These are phyloP conservation scores for Globisporangium echinulatum DNA, from an alignment of 352 stramenopile genomes.

Conservation along the genomic window DNA sequence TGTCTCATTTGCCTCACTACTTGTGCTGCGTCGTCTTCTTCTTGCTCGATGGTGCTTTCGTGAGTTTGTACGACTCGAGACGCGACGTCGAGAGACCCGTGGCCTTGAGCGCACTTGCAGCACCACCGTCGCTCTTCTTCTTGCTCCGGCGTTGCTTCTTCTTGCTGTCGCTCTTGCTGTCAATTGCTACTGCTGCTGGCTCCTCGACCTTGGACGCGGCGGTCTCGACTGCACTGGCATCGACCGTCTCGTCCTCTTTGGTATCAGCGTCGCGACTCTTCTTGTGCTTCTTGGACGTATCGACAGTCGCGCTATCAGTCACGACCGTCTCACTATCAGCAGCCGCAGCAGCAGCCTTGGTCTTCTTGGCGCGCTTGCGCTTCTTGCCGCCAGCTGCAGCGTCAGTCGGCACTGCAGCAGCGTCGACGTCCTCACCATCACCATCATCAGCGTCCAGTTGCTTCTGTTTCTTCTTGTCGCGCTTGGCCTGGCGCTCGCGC, in stretches of 20 bases:
- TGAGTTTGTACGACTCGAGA: slow-evolving; percentile 78
- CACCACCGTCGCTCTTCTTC: slow-evolving; percentile 31
- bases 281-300: too few species aligned
- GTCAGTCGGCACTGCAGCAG: slow-evolving; percentile 2
- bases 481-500: slow-evolving; percentile 27
- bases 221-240: background rate
- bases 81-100: slow-evolving; percentile 67
- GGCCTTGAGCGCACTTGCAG: slow-evolving; percentile 21
- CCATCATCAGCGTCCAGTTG: slow-evolving; percentile 9
- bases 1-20: background rate
- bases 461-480: slow-evolving; percentile 1
- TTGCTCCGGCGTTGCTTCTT: slow-evolving; percentile 56
- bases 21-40: slow-evolving; percentile 20
- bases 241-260: background rate
- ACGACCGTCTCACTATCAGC: too few species aligned
- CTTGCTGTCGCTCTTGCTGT: slow-evolving; percentile 18
- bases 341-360: slow-evolving; percentile 19
- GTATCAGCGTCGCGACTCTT: too few species aligned
- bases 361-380: slow-evolving; percentile 63
- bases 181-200: too few species aligned
- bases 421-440: slow-evolving; percentile 31
- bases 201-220: too few species aligned
- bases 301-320: too few species aligned
- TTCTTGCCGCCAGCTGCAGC: slow-evolving; percentile 43
- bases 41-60: slow-evolving; percentile 56